A percentile compares a stretch with the other conserved stretches of the same genome.
phyloP scores from a whole-genome alignment of 31 red algal species.

The Odonthalia washingtoniensis region DNA sequence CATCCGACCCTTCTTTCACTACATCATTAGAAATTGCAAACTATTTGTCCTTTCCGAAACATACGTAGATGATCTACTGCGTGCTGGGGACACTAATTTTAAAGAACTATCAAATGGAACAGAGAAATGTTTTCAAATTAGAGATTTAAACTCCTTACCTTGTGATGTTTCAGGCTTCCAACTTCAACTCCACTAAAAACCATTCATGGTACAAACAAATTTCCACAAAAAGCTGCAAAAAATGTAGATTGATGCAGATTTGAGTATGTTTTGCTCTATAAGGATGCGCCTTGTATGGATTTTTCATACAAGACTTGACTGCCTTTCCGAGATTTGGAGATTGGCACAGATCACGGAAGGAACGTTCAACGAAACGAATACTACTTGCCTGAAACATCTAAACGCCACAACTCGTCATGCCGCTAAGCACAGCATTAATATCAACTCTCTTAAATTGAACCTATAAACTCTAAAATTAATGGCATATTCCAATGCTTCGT shows the following conservation, averaged over 20 bases:
- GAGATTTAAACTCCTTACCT: neutral
- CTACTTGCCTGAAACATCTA: no score
- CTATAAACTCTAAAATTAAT: neutral
- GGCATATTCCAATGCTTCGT: no score
- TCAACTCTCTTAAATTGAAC: neutral
- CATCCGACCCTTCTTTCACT: neutral
- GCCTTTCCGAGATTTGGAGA: neutral
- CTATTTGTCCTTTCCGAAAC: neutral
- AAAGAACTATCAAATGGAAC: neutral
- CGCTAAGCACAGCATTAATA: neutral
- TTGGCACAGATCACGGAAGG: no score
- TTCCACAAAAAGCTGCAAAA: neutral
- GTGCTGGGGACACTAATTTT: neutral
- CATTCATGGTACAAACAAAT: neutral
- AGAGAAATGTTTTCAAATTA: neutral
- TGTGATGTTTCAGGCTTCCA: neutral
- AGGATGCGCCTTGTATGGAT: no score
- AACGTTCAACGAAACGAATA: no score
- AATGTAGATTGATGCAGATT: neutral
- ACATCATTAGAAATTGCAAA: neutral
- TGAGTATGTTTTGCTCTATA: neutral
- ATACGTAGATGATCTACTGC: no score
- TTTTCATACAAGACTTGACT: neutral
- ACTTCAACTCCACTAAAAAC: neutral
- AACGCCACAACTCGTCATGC: neutral